Conservation (phyloP, 2,329 filamentous ascomycete genomes). For the Acrocalymma vagum region DNA sequence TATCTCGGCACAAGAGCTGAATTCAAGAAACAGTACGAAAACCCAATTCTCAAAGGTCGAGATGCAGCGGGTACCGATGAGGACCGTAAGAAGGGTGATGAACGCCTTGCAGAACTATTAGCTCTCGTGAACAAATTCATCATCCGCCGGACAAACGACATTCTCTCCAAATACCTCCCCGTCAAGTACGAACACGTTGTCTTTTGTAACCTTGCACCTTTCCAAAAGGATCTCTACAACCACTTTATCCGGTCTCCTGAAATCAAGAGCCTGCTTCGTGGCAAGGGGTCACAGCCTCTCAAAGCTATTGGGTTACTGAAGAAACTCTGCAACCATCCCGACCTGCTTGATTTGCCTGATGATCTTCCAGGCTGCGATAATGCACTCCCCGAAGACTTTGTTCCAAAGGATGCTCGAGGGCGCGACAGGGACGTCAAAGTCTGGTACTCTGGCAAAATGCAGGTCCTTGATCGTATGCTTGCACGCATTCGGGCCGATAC, state of each 20-base stretch:
- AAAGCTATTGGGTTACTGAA: conserved; percentile 97
- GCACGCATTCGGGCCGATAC: conserved; percentile 94
- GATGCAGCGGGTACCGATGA: conserved; percentile 88
- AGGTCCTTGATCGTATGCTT: conserved; percentile 97
- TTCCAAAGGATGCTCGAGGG: conserved; percentile 85
- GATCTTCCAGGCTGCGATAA: conserved; percentile 89
- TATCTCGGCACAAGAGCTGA: conserved; percentile 88
- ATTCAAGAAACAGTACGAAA: conserved; percentile 92
- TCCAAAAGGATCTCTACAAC: conserved; percentile 93
- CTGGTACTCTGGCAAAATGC: conserved; percentile 98
- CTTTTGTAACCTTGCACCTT: conserved; percentile 93
- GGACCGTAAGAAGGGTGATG: conserved; percentile 83
- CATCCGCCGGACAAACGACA: conserved; percentile 96
- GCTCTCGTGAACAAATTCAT: conserved; percentile 96
- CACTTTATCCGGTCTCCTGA: conserved; percentile 96
- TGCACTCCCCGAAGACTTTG: conserved; percentile 84
- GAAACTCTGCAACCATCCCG: conserved; percentile 98
- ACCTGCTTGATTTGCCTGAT: conserved; percentile 81
- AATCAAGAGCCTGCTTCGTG: conserved; percentile 88
- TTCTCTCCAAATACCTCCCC: conserved; percentile 94
- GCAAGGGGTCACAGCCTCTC: conserved; percentile 93
- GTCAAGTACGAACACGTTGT: conserved; percentile 99
- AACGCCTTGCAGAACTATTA: conserved; percentile 82
- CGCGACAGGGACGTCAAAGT: conserved; percentile 91
- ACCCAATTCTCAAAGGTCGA: conserved; percentile 89